Conservation (phyloP, 2,329 filamentous ascomycete genomes). For the Fusarium sp. region DNA sequence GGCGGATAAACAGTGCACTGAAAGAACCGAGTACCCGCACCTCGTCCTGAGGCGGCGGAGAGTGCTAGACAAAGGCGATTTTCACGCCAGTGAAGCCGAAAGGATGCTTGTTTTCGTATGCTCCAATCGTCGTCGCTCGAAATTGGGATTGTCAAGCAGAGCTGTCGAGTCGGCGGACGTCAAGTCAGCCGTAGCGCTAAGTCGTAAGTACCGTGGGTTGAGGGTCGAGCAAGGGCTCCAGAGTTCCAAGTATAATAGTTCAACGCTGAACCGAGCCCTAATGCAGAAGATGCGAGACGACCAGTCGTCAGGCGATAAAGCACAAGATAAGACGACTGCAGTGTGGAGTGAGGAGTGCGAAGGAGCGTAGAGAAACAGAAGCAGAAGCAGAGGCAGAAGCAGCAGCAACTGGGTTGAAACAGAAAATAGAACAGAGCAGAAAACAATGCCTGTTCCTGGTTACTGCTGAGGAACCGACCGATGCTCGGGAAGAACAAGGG, state of each 20-base stretch:
- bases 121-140: conserved; percentile 28
- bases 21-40: conserved; percentile 24
- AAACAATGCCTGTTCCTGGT: conserved; percentile 39
- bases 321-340: conserved; percentile 33
- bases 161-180: conserved; percentile 42
- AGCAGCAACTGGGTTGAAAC: conserved; percentile 19
- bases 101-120: conserved; percentile 21
- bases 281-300: conserved; percentile 50
- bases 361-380: conserved; percentile 50
- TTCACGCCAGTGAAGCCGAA: conserved; percentile 30
- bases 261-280: conserved; percentile 49
- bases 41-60: conserved; percentile 26
- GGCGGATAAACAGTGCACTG: conserved; percentile 32
- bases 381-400: conserved; percentile 43
- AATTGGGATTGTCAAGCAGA: conserved; percentile 28
- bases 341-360: conserved; percentile 41
- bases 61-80: conserved; percentile 22
- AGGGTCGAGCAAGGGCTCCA: conserved; percentile 42
- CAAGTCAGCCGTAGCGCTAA: conserved; percentile 49
- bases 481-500: conserved; percentile 39
- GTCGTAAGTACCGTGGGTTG: conserved; percentile 28
- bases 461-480: conserved; percentile 25
- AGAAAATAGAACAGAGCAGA: conserved; percentile 37
- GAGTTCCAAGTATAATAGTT: conserved; percentile 38
- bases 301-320: conserved; percentile 50